Base-by-base conservation (phyloP, 225 moss, liverwort and hornwort genomes). In the Lunularia cruciata region DNA sequence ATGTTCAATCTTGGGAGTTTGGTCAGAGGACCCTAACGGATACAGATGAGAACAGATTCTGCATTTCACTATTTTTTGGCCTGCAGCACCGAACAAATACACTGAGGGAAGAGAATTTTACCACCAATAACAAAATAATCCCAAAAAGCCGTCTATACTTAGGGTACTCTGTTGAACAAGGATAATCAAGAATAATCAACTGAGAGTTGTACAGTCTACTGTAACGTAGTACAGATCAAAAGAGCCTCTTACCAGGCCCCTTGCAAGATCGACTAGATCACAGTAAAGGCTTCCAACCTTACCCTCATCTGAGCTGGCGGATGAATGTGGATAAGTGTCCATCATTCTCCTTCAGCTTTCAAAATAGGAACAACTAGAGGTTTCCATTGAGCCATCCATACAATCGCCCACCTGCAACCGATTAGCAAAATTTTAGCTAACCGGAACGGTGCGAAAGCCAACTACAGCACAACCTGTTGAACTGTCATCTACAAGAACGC, bases 301-400 rank as follows among this genome's bases (percentile, higher is more conserved):
- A 57, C 73, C 78, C 73, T 68, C 40, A 63, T 31, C 46, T 63
- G 49, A 40, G 57, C 70, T 64, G 46, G 58, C 23, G 27, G 64
- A 45, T 51, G 39, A 70, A 70, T 65, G 63, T 36, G 8, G 42
- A 59, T 34, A 23, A 19, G 13, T 30, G 16, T 37, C 10, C 57
- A 15, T 75, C 85, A 91, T 85, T 88, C 88, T 82, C 88, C 92
- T 81, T 92, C 92, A 49, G 55, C 89, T 75, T 87, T 92, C 78
- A 92, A 71, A 46, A 92, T 78, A 67, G 89, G 92, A 36, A 84
- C 88, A 45, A 92, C 86, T 25, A 92, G 81, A 56, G 92, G 92
- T 68, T 92, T 79, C 92, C 87, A 89, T 71, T 92, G 92, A 43
- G 89, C 89, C 68, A 92, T 48, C 83, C 89, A 92, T 76, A 92